A percentile compares a stretch with the other conserved stretches of the same genome.
Evolutionary conservation across 176 grass and related monocot species (phyloP).

Genomic region (Juncus effusus): DNA sequence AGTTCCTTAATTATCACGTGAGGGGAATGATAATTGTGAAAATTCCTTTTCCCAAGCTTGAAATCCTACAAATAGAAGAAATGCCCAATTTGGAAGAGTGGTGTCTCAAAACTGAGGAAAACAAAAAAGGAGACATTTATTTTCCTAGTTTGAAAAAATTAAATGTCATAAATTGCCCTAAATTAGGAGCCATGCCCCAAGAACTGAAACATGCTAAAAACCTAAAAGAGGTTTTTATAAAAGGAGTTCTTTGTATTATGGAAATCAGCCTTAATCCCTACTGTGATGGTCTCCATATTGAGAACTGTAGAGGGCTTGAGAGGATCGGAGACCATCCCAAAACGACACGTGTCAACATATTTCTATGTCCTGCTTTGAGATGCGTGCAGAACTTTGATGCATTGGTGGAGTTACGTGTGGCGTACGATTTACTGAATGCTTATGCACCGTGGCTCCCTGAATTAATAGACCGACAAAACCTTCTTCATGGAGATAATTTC

Average conservation of each 20-base stretch:
- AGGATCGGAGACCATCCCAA: slow-evolving; percentile 12
- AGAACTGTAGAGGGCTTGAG: neutral
- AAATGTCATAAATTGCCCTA: neutral
- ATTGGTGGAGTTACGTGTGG: too few relatives aligned
- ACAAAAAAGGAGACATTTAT: neutral
- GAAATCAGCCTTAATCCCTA: slow-evolving; percentile 20
- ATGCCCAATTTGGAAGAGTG: slow-evolving; percentile 39
- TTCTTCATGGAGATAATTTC: too few relatives aligned
- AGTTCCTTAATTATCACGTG: slow-evolving; percentile 7
- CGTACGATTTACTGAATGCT: too few relatives aligned
- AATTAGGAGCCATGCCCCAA: slow-evolving; percentile 24
- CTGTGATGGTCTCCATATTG: neutral
- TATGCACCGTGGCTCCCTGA: too few relatives aligned
- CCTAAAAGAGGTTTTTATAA: neutral
- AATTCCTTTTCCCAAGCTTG: slow-evolving; percentile 27
- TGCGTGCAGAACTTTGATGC: neutral
- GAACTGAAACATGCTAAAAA: neutral
- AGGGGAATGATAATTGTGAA: too few relatives aligned
- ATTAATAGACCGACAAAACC: too few relatives aligned
- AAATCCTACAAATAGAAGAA: neutral
- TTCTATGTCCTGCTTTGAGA: neutral
- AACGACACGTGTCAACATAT: neutral
- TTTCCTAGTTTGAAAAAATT: neutral
- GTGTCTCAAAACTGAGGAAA: neutral
- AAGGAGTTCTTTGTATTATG: neutral